phyloP scores from a whole-genome alignment of 1,139 yeast genomes.

The Lodderomyces elongisporus region DNA sequence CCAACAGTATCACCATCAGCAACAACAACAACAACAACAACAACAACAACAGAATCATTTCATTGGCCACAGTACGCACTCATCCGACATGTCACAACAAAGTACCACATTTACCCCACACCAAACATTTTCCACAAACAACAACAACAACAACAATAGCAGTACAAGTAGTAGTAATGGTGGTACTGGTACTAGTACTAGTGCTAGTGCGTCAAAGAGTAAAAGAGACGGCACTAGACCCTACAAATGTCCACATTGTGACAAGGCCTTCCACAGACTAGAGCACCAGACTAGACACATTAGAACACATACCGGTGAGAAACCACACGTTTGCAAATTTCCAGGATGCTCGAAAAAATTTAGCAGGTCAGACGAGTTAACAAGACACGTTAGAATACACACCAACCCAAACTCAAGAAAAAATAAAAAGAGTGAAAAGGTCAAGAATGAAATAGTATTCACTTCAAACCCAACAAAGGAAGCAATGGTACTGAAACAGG shows the following conservation, averaged over 20 bases:
- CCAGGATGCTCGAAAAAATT: conserved; percentile 87
- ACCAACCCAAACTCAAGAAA: conserved; percentile 70
- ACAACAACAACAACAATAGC: too few species aligned
- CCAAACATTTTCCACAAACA: too few species aligned
- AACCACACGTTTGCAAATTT: conserved; percentile 83
- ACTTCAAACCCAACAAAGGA: not conserved
- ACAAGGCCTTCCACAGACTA: conserved; percentile 83
- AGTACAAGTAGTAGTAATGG: not conserved
- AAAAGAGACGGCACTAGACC: conserved; percentile 48
- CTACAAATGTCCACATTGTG: conserved; percentile 87
- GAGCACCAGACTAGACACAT: conserved; percentile 95
- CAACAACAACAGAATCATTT: conserved; percentile 3
- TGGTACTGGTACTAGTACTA: not conserved
- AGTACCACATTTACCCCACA: too few species aligned
- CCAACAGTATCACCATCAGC: conserved; percentile 1
- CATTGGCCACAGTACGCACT: too few species aligned
- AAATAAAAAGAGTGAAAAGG: conserved; percentile 28
- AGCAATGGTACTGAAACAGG: too few species aligned
- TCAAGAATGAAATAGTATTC: conserved; percentile 2
- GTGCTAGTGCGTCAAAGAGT: conserved; percentile 7
- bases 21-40: conserved; percentile 1
- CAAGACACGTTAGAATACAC: conserved; percentile 85
- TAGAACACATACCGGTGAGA: conserved; percentile 93
- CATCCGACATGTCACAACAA: too few species aligned
- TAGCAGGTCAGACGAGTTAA: conserved; percentile 84